phyloP scores from a whole-genome alignment of 1,284 basidiomycete species.

The Hemileccinum hortonii region DNA sequence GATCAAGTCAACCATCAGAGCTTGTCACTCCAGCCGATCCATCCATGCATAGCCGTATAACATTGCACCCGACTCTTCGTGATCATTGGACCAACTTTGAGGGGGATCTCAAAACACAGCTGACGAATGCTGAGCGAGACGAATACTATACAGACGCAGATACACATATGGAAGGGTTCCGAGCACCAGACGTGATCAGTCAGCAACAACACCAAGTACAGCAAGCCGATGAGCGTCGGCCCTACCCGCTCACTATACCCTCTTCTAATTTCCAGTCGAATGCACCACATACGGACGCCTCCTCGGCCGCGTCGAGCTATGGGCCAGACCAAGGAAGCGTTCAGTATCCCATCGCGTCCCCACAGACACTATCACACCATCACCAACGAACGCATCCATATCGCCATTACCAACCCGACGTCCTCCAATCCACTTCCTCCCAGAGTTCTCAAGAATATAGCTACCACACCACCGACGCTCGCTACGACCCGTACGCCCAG shows the following conservation, averaged over 20 bases:
- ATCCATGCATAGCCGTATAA: slow-evolving; percentile 35
- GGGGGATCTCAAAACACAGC: slow-evolving; percentile 53
- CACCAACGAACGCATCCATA: slow-evolving; percentile 3
- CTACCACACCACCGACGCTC: slow-evolving; percentile 16
- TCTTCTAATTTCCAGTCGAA: slow-evolving; percentile 11
- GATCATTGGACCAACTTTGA: slow-evolving; percentile 61
- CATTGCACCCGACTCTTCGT: slow-evolving; percentile 59
- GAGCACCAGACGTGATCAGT: not conserved
- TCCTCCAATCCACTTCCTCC: slow-evolving; percentile 14
- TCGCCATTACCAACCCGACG: slow-evolving; percentile 16
- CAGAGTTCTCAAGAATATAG: slow-evolving; percentile 21
- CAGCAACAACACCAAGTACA: not conserved
- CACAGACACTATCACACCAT: slow-evolving; percentile 7
- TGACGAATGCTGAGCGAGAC: slow-evolving; percentile 43
- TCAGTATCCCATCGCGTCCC: slow-evolving; percentile 7
- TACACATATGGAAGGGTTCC: slow-evolving; percentile 30
- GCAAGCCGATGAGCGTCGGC: slow-evolving; percentile 11
- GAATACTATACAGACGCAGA: slow-evolving; percentile 39
- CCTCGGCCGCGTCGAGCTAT: slow-evolving; percentile 6
- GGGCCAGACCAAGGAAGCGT: not conserved
- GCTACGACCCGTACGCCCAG: slow-evolving; percentile 10
- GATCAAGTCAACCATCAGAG: not conserved
- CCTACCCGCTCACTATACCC: slow-evolving; percentile 21
- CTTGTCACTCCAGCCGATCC: not conserved
- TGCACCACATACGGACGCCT: not conserved